Evolutionary conservation across 2,329 filamentous ascomycete species (phyloP), one percentile per base, ranked within the genome.

Genomic region (Fusarium denticulatum): DNA sequence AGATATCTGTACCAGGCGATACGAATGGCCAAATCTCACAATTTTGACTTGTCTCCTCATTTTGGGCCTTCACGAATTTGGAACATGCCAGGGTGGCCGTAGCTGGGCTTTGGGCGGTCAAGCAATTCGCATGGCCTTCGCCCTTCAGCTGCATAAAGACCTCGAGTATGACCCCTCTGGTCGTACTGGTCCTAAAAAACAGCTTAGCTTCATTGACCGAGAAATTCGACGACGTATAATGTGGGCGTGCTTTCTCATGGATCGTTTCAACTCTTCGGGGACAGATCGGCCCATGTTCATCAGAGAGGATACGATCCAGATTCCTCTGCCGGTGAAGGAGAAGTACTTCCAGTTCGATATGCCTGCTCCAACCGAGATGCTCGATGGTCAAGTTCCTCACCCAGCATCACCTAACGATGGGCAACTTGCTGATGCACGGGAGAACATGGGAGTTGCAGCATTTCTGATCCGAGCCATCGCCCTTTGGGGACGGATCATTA

Each of bases 171-270:
- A 97, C 75, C 93, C 94, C 0, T 83, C 90, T 40, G 88, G 88
- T n/a, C 85, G 87, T n/a, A 88, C 89, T 45, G 87, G 88, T 26
- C 86, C 88, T 18, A 87, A 88, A 24, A 87, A 88, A 5, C 90
- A 92, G 71, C 88, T 96, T 59, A 97, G 94, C 79, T 96, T 96
- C 76, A 94, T 95, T 22, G 96, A 98, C 81, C 92, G 94, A 34
- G 96, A 99, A 81, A 98, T 98, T 60, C 89, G 96, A 68, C 87
- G 96, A 75, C 90, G 96, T 64, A 96, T 95, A 6, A 98, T 99
- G 96, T 99, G 96, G 96, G 94, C 95, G 18, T 98, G 96, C 80
- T 97, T 97, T 79, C 83, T 98, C 64, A 98, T 98, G 95, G 96
- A 99, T 80, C 91, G 96, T 1, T 98, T 98, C 85, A 98, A 97